A percentile compares a stretch with the other conserved stretches of the same genome.
Evolutionary conservation across 1,139 yeast species (phyloP).

Genomic region (Candida sojae): DNA sequence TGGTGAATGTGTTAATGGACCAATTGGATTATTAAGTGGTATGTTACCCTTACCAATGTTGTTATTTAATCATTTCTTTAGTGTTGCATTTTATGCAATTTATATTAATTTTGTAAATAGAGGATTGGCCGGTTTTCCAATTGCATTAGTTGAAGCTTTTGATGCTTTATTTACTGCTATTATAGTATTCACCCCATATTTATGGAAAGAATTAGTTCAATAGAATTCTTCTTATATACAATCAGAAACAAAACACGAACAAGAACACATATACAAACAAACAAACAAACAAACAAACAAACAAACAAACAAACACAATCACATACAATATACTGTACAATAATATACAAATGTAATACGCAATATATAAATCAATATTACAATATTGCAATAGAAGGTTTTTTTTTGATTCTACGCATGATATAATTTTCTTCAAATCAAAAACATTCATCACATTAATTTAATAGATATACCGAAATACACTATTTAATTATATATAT

Average conservation of each 20-base stretch:
- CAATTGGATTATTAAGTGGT: constrained; percentile 84
- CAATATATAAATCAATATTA: no score
- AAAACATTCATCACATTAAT: no score
- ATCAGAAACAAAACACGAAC: no score
- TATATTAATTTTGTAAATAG: constrained; percentile 65
- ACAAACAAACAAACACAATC: neutral
- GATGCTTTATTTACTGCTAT: constrained; percentile 74
- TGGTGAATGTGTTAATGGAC: constrained; percentile 76
- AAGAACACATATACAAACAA: no score
- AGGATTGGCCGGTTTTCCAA: constrained; percentile 70
- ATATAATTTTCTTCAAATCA: no score
- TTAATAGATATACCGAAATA: no score
- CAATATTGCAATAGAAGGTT: no score
- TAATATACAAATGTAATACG: no score
- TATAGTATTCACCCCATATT: constrained; percentile 74
- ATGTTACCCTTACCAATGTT: constrained; percentile 72
- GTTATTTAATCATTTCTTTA: constrained; percentile 81
- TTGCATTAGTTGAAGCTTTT: constrained; percentile 71
- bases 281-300: no score
- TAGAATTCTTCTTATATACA: neutral
- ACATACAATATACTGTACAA: neutral
- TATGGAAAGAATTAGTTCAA: constrained; percentile 48
- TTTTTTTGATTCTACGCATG: no score
- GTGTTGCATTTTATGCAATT: constrained; percentile 85
- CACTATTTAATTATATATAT: no score